Conservation (phyloP, 495 filamentous ascomycete genomes). For the Daldinia decipiens region DNA sequence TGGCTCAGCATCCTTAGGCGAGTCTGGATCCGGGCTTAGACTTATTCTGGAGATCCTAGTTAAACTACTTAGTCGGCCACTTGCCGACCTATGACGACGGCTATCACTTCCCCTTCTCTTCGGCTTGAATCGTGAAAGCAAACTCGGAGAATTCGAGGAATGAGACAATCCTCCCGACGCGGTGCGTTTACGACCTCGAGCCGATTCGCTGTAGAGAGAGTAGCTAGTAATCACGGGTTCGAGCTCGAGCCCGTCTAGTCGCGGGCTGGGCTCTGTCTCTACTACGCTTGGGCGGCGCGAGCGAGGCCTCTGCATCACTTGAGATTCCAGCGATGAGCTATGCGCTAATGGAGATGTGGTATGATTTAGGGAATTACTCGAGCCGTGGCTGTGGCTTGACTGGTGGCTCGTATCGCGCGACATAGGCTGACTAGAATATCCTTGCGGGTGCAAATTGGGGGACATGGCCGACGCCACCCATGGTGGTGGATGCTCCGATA, state of each 20-base stretch:
- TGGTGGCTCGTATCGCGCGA: slow-evolving; percentile 57
- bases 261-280: slow-evolving; percentile 58
- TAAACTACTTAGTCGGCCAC: slow-evolving; percentile 11
- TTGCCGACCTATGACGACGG: slow-evolving; percentile 21
- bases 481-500: slow-evolving; percentile 39
- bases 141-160: slow-evolving; percentile 7
- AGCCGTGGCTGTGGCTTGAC: slow-evolving; percentile 46
- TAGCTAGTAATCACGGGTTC: slow-evolving; percentile 52
- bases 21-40: slow-evolving; percentile 5
- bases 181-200: slow-evolving; percentile 23
- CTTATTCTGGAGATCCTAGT: not conserved
- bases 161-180: slow-evolving; percentile 9
- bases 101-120: slow-evolving; percentile 25
- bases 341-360: slow-evolving; percentile 31
- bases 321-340: slow-evolving; percentile 41
- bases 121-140: slow-evolving; percentile 33
- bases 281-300: slow-evolving; percentile 51
- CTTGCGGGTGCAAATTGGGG: slow-evolving; percentile 47
- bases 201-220: slow-evolving; percentile 46
- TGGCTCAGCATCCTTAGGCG: slow-evolving; percentile 29
- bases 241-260: slow-evolving; percentile 46
- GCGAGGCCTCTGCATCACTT: slow-evolving; percentile 44
- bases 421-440: slow-evolving; percentile 69
- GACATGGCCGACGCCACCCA: slow-evolving; percentile 37
- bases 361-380: slow-evolving; percentile 28